phyloP scores from a whole-genome alignment of 805 yeast genomes.

The Wickerhamiella lipophila region DNA sequence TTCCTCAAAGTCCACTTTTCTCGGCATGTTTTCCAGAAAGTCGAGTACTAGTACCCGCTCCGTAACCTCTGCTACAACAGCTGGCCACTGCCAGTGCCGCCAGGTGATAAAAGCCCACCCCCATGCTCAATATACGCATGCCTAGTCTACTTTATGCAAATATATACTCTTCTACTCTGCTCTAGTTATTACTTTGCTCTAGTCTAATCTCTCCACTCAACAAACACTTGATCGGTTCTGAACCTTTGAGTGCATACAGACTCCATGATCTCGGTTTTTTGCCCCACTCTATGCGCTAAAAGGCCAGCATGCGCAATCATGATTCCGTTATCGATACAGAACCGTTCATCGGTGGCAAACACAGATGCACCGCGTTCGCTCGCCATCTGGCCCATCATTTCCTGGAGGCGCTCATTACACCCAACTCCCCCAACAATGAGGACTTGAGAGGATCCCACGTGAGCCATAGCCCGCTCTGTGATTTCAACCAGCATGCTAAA shows the following conservation, averaged over 20 bases:
- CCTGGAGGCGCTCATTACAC: conserved; percentile 77
- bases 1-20: not conserved
- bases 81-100: not conserved
- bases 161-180: no score
- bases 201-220: conserved; percentile 77
- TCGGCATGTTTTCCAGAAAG: not conserved
- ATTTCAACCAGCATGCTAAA: conserved; percentile 96
- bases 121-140: not conserved
- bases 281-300: conserved; percentile 72
- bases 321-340: conserved; percentile 95
- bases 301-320: conserved; percentile 99
- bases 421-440: conserved; percentile 98
- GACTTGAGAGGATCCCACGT: conserved; percentile 78
- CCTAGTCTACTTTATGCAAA: no score
- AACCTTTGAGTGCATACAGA: conserved; percentile 89
- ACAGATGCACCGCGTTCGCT: conserved; percentile 77
- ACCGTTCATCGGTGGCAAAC: conserved; percentile 90
- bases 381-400: conserved; percentile 96
- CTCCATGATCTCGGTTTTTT: conserved; percentile 40
- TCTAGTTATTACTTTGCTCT: no score
- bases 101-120: not conserved
- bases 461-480: conserved; percentile 98
- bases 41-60: not conserved
- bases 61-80: not conserved
- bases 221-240: conserved; percentile 86